These are phyloP conservation scores for Dictyostelium brefeldianum DNA, from an alignment of 78 protist genomes.

Conservation along the genomic window DNA sequence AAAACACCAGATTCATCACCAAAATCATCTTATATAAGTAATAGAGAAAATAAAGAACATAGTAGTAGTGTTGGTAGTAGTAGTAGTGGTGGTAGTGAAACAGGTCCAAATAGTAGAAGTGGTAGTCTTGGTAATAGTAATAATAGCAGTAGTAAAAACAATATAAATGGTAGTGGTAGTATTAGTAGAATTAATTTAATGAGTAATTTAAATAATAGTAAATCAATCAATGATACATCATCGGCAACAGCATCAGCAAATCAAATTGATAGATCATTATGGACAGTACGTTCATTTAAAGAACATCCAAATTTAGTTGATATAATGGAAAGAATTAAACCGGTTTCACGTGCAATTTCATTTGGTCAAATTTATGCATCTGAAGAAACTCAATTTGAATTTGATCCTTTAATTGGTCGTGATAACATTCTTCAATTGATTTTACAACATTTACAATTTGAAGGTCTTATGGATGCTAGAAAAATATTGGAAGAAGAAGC, in stretches of 20 bases:
- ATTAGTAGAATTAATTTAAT: not conserved
- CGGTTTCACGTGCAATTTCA: conserved; percentile 41
- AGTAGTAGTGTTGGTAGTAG: conserved; percentile 15
- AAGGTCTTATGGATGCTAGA: conserved; percentile 50
- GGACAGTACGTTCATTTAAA: conserved; percentile 71
- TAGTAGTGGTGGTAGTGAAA: not conserved
- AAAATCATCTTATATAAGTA: conserved; percentile 11
- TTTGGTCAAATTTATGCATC: conserved; percentile 66
- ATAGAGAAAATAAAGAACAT: not conserved
- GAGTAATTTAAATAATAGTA: not conserved
- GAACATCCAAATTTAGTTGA: conserved; percentile 70
- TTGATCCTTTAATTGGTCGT: conserved; percentile 70
- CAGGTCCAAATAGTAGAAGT: not conserved
- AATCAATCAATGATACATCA: conserved; percentile 1
- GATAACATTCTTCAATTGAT: conserved; percentile 65
- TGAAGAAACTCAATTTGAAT: conserved; percentile 57
- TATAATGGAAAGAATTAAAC: conserved; percentile 66
- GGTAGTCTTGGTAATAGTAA: conserved; percentile 8
- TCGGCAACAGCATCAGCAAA: not conserved
- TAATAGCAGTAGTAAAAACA: not conserved
- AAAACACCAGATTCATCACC: conserved; percentile 53
- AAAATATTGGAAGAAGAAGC: conserved; percentile 59
- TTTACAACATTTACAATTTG: conserved; percentile 78
- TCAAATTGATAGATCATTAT: conserved; percentile 51
- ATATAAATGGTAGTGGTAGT: not conserved